Evolutionary conservation across 371 early-diverging fungal genomes (phyloP).

Genomic region (Basidiobolus meristosporus): DNA sequence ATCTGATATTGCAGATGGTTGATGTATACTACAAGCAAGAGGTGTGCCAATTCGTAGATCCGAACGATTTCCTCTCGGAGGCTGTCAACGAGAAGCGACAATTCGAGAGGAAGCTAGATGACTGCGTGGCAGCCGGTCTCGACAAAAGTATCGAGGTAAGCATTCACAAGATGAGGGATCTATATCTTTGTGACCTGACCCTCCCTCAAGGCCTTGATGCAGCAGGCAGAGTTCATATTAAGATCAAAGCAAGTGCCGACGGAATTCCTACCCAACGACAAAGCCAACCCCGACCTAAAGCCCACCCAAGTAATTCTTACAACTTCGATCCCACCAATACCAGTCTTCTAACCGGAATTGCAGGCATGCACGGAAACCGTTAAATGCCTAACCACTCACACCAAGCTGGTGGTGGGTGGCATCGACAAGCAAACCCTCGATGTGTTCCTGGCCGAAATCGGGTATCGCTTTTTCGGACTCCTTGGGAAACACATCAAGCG

Average conservation of each 20-base stretch:
- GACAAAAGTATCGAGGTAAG: constrained; percentile 62
- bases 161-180: background rate
- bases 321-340: no score
- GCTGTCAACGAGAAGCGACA: constrained; percentile 67
- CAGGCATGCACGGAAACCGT: constrained; percentile 48
- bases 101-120: constrained; percentile 65
- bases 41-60: constrained; percentile 54
- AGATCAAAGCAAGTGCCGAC: constrained; percentile 30
- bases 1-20: constrained; percentile 71
- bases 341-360: background rate
- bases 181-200: no score
- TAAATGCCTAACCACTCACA: constrained; percentile 54
- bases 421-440: constrained; percentile 77
- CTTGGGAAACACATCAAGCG: constrained; percentile 61
- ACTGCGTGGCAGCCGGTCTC: constrained; percentile 73
- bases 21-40: constrained; percentile 71
- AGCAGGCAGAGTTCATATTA: constrained; percentile 62
- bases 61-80: constrained; percentile 63
- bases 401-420: constrained; percentile 44
- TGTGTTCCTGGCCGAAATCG: constrained; percentile 77
- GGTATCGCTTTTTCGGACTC: constrained; percentile 60
- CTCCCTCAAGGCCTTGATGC: constrained; percentile 18
- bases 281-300: constrained; percentile 25
- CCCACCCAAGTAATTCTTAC: constrained; percentile 21
- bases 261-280: constrained; percentile 48